Evolutionary conservation across 768 basidiomycete genomes (phyloP), one percentile per base, ranked within the genome.

Genomic region (Daedalea quercina): DNA sequence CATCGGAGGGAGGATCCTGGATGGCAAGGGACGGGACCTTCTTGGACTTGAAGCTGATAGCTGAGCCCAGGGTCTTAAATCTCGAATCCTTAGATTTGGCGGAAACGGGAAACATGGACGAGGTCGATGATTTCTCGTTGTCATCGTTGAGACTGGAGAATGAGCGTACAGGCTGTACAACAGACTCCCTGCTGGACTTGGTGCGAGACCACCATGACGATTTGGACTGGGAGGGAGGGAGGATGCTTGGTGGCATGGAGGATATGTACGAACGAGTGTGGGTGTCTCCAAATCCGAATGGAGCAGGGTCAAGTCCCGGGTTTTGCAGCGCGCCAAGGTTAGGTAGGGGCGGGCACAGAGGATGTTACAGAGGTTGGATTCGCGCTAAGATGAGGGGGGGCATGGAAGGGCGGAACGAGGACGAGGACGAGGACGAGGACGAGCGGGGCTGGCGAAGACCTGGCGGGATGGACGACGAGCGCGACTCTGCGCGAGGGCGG

Each of bases 1-100:
- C 25, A 57, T 43, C 41, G 23, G 67, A 59, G 3, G 75, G 73
- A 34, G 77, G 73, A 46, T 80, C 76, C 53, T 81, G 75, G 51
- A 82, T 78, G 47, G 80, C 68, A 31, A 82, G 65, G 2, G 76
- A 63, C 0, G 79, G 71, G 12, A 57, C 45, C 62, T 84, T 87
- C 69, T 81, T 87, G 20, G 77, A 67, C 65, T 79, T 85, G 61
- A 84, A 70, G 44, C 84, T 82, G 35, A 88, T 78, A 34, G 79
- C 82, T 45, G 78, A 72, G 9, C 79, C 78, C 47, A 87, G 66
- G 7, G 79, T 75, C 54, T 74, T 81, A 62, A 85, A 73, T 56
- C 72, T 78, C 65, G 74, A 67, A 55, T 63, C 64, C 54, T 59
- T 63, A 33, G 52, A 51, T 47, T 59, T 64, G 50, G 45, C n/a